Evolutionary conservation across 768 basidiomycete genomes (phyloP), one percentile per base, ranked within the genome.

Genomic region (Lactarius sp.): DNA sequence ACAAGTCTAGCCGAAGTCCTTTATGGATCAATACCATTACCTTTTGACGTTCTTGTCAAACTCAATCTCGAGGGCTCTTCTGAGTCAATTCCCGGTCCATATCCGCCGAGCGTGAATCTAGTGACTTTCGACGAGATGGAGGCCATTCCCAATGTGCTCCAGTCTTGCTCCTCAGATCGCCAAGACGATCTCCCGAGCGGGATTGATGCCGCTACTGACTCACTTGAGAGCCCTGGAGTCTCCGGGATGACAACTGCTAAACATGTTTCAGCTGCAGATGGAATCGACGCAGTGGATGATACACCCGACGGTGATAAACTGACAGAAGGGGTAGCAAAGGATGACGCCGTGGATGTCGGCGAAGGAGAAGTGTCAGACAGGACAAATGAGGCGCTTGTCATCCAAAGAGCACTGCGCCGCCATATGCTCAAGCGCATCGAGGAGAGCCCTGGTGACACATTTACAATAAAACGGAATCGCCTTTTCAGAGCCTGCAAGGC

Each of bases 401-500:
- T 60, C 18, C 63, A 64, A 39, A 56, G 31, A 54, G 62, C 52
- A 2, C 46, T 9, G 44, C 62, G 63, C 54, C 47, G 47, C 12
- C 33, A 50, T 59, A 6, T 56, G 14, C 33, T 42, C 13, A 56
- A 44, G 33, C 6, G 22, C 1, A 2, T 27, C 16, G 54, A 64
- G 41, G 54, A 14, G 18, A 14, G 6, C 4, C 27, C 59, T 12
- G 6, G 20, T 16, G n/a, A 60, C 18, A 16, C 18, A 8, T 8
- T 56, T 34, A 51, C 47, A 41, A 52, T 46, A 18, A 54, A 33
- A 39, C 59, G 53, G 22, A 9, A 60, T 8, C 63, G 63, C 34
- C 41, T 56, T n/a, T 60, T 56, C 53, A 56, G 27, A 22, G 33
- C 18, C 8, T 64, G 59, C 63, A 64, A 56, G 54, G 59, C 33